Base-by-base conservation (phyloP, 495 filamentous ascomycete species). In the Penicillium fimorum region DNA sequence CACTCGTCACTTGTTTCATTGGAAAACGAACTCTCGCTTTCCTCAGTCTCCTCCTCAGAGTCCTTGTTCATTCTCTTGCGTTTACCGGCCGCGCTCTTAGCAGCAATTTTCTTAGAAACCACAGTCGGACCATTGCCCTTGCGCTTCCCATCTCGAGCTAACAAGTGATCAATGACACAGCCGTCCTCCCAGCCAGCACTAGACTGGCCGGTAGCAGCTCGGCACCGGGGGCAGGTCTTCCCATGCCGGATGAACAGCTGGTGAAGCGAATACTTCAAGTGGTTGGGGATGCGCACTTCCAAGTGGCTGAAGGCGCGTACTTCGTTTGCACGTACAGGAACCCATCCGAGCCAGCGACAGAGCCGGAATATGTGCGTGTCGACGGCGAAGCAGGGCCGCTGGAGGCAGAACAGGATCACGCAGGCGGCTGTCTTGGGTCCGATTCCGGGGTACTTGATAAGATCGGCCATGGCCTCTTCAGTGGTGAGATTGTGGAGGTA, bases 361-460 rank as follows among this genome's bases (percentile, higher is more conserved):
- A 96, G 82, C 18, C 90, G 84, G 66, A 86, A 86, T 57, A 94
- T 90, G 61, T 93, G 90, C 0, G 90, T 95, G 61, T 94, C 90
- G 1, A 95, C 90, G 0, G 91, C 90, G 62, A 93, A 92, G 66
- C 85, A 87, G 0, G 89, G 87, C 12, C 83, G 81, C 59, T 83
- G 82, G 24, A 95, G 79, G 68, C 89, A 92, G 68, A 95, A 95
- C 3, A 93, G 77, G 12, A 88, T 71, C 13, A 93, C 88, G 60
- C 94, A 98, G 8, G 90, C 87, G 4, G 92, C 88, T 1, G 92
- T 96, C 73, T 98, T 98, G 50, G 90, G 85, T 0, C 92, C 94
- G 56, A 97, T 89, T 4, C 93, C 94, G 3, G 88, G 87, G 44
- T 87, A 94, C 51, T 81, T 86, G 47, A 84, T 81, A 35, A 97